Base-by-base conservation (phyloP, 306 rosid genomes). In the Sicyos baderoa region DNA sequence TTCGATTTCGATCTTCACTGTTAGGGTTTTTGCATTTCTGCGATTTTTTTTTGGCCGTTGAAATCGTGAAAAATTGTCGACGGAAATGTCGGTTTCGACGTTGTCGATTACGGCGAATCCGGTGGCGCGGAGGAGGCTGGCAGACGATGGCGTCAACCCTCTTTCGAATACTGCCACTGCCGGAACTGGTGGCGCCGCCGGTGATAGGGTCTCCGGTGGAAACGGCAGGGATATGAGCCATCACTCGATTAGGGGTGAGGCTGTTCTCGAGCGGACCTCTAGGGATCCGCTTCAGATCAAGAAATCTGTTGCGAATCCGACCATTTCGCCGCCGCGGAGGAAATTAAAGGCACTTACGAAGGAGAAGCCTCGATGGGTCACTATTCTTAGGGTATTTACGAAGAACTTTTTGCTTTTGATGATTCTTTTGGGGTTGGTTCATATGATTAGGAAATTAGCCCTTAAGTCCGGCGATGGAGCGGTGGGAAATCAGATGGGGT, bases 41-140 rank as follows among this genome's bases (percentile, higher is more conserved):
- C 17, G 1, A 17, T 5, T 55, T 40, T 22, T 2, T 7, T 54
- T 54, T 15, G 1, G 40, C 19, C 17, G 42, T 72, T 21, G 44
- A 42, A 17, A 54, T 22, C 15, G 21, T 19, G 21, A 32, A 3
- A 29, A 29, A 7, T 16, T 59, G 45, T 57, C 45, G 9, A 5
- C 6, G 9, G 27, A 69, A 79, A 94, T 94, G 99, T 90, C 99
- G 76, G 96, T 97, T 76, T 90, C 99, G 77, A 88, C 96, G 44
- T 88, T 88, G 14, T 90, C 99, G 8, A 87, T 90, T 50, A 85
- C 97, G 83, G 87, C 96, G 63, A 88, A 82, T 76, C 96, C 97
- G 76, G 79, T 83, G 66, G 49, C 89, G 35, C 95, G 99, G 59
- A 91, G 97, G 73, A 83, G 96, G n/a, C 77, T 95, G 0, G 90